Evolutionary conservation across 352 stramenopile species (phyloP).

Genomic region (Phytophthora pseudosyringae): DNA sequence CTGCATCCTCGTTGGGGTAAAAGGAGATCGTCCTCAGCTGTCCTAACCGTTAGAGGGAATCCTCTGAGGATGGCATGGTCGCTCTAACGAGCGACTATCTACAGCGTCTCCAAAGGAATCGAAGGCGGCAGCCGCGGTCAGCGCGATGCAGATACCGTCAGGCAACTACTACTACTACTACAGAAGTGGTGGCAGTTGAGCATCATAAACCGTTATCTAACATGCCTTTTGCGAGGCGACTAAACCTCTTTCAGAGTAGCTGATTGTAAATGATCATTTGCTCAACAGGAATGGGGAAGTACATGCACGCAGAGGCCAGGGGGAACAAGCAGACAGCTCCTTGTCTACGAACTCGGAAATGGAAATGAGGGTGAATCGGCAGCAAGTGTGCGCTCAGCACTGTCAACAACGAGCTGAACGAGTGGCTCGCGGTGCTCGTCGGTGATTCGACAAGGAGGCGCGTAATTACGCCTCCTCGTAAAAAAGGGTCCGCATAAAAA

Average conservation of each 20-base stretch:
- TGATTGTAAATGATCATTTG: slow-evolving; percentile 90
- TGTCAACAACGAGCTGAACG: slow-evolving; percentile 7
- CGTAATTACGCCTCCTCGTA: slow-evolving; percentile 22
- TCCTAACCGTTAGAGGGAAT: no score
- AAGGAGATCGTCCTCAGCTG: background rate
- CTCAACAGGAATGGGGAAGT: slow-evolving; percentile 31
- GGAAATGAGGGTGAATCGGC: slow-evolving; percentile 10
- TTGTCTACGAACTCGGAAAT: slow-evolving; percentile 2
- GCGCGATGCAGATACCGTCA: no score
- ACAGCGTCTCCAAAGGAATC: no score
- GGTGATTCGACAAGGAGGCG: background rate
- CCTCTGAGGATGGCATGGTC: no score
- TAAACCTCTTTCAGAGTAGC: slow-evolving; percentile 92
- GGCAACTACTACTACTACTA: no score
- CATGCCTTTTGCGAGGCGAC: slow-evolving; percentile 84
- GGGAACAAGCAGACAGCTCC: no score
- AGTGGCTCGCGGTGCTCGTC: slow-evolving; percentile 21
- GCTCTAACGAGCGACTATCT: no score
- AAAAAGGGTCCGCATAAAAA: slow-evolving; percentile 17
- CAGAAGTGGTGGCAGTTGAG: slow-evolving; percentile 38
- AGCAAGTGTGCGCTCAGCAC: no score
- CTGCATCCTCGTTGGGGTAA: no score
- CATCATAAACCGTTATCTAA: slow-evolving; percentile 83
- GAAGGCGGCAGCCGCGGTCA: no score
- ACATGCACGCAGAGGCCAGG: background rate